These are phyloP conservation scores for Trichoderma sp. DNA, from an alignment of 2,329 filamentous ascomycete genomes.

Conservation along the genomic window DNA sequence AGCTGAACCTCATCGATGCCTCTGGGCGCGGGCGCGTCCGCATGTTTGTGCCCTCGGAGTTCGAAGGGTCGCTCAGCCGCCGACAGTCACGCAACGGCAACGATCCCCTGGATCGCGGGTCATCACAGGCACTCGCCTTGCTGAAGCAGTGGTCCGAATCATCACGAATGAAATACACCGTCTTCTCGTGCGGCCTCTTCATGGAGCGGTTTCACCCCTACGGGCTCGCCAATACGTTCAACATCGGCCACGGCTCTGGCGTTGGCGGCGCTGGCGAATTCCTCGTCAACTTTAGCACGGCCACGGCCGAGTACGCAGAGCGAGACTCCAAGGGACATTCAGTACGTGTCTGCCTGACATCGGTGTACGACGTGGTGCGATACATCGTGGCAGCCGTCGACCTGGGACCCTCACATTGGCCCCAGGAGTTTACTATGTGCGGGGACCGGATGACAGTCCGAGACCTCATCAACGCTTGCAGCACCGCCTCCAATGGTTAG, in stretches of 20 bases:
- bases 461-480: constrained; percentile 54
- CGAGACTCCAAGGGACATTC: constrained; percentile 49
- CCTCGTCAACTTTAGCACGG: constrained; percentile 59
- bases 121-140: constrained; percentile 53
- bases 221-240: constrained; percentile 56
- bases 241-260: constrained; percentile 57
- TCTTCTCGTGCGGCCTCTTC: constrained; percentile 72
- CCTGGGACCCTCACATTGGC: constrained; percentile 60
- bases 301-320: constrained; percentile 60
- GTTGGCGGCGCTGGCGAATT: constrained; percentile 61
- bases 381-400: constrained; percentile 70
- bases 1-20: constrained; percentile 70
- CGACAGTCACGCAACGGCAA: constrained; percentile 43
- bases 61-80: constrained; percentile 62
- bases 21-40: constrained; percentile 63
- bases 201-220: constrained; percentile 72
- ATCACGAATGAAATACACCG: constrained; percentile 61
- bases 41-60: constrained; percentile 72
- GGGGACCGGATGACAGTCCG: constrained; percentile 64
- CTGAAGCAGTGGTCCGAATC: constrained; percentile 53
- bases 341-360: constrained; percentile 64
- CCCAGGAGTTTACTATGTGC: constrained; percentile 64
- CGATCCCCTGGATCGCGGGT: constrained; percentile 62
- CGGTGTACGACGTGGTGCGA: constrained; percentile 66
- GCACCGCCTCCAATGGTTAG: constrained; percentile 50